Evolutionary conservation across 2,329 filamentous ascomycete genomes (phyloP).

Genomic region (Fusarium kyushuense): DNA sequence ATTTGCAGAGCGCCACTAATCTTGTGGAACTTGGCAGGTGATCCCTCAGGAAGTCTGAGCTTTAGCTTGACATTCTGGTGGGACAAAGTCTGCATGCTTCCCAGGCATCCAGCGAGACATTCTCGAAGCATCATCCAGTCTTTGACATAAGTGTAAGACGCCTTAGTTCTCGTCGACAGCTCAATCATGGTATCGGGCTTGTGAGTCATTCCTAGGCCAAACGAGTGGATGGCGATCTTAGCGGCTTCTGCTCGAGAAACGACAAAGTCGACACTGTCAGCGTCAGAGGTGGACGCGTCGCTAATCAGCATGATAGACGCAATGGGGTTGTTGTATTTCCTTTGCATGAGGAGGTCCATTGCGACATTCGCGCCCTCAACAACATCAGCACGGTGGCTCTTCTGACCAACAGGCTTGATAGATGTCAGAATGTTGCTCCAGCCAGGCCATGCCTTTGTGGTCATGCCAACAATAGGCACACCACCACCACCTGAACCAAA

Average conservation of each 20-base stretch:
- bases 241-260: conserved; percentile 96
- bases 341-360: conserved; percentile 98
- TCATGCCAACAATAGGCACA: conserved; percentile 97
- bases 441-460: conserved; percentile 90
- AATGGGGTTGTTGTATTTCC: conserved; percentile 94
- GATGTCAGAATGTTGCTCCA: conserved; percentile 89
- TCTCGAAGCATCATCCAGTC: conserved; percentile 99
- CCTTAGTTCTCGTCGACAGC: conserved; percentile 93
- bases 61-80: conserved; percentile 98
- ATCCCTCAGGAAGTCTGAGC: conserved; percentile 92
- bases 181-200: conserved; percentile 99
- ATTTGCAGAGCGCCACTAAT: conserved; percentile 97
- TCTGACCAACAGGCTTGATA: conserved; percentile 93
- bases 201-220: conserved; percentile 94
- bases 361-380: conserved; percentile 98
- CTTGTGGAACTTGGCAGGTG: conserved; percentile 97
- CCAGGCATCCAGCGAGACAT: conserved; percentile 92
- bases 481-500: conserved; percentile 95
- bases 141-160: conserved; percentile 97
- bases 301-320: conserved; percentile 97
- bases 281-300: conserved; percentile 93
- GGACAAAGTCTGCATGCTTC: conserved; percentile 91
- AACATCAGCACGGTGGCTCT: conserved; percentile 95
- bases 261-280: conserved; percentile 97
- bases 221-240: conserved; percentile 97